Conservation (phyloP, 257 asterid genomes). For the Solanum pinnatisectum region DNA sequence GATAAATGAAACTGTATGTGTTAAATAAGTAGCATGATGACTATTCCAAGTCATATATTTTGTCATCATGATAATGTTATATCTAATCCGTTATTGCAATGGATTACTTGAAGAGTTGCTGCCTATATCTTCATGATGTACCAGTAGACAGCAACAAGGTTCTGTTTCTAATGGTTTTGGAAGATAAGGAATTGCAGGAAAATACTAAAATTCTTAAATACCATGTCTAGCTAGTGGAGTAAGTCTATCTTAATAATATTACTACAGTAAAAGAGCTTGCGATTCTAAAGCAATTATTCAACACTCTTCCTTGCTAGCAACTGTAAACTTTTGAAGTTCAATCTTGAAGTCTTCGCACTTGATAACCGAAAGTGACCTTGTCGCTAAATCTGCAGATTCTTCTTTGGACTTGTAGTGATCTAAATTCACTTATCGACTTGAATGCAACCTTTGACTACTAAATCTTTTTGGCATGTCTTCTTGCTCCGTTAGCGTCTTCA, state of each 20-base stretch:
- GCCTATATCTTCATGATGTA: background rate
- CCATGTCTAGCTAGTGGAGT: background rate
- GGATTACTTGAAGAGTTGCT: background rate
- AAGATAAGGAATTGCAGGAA: background rate
- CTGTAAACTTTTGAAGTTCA: background rate
- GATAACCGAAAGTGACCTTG: background rate
- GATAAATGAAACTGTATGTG: background rate
- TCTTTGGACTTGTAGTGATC: background rate
- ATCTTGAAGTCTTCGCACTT: background rate
- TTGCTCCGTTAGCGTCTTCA: background rate
- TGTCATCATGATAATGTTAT: background rate
- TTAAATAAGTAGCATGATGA: background rate
- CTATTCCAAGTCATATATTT: background rate
- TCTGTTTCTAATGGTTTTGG: background rate
- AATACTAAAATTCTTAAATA: background rate
- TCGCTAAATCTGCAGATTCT: background rate
- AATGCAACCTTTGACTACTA: background rate
- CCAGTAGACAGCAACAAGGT: background rate
- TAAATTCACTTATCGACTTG: background rate
- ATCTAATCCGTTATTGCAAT: background rate
- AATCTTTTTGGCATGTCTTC: background rate
- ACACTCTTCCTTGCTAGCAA: background rate
- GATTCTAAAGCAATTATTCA: background rate
- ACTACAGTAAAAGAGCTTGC: background rate
- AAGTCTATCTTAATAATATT: background rate